Conservation (phyloP, 352 stramenopile genomes). For the Phytophthora hybrid region DNA sequence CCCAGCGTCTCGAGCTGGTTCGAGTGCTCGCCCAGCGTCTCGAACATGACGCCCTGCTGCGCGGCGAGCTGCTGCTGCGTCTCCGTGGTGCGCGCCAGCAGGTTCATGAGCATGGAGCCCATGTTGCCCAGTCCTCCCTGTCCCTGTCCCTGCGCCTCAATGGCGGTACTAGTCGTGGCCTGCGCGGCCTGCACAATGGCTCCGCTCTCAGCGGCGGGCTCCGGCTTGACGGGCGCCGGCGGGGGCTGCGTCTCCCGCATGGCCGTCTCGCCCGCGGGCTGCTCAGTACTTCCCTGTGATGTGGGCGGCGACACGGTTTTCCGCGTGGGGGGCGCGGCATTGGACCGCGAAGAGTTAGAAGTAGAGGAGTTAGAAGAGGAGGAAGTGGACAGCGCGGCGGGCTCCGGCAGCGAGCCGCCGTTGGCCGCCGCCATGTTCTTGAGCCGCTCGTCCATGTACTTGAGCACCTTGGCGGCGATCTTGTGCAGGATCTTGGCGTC, state of each 20-base stretch:
- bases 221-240: conserved; percentile 43
- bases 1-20: conserved; percentile 80
- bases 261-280: conserved; percentile 67
- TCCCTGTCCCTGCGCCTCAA: conserved; percentile 71
- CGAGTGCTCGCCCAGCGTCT: conserved; percentile 87
- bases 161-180: conserved; percentile 60
- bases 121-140: conserved; percentile 82
- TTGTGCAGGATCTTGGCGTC: conserved; percentile 89
- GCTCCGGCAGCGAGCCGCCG: conserved; percentile 20
- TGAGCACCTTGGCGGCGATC: conserved; percentile 88
- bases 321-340: conserved; percentile 18
- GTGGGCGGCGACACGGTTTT: conserved; percentile 39
- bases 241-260: conserved; percentile 56
- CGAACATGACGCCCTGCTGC: conserved; percentile 89
- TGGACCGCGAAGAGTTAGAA: conserved; percentile 25
- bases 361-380: conserved; percentile 15
- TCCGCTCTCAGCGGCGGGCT: conserved; percentile 41
- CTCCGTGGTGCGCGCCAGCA: conserved; percentile 84
- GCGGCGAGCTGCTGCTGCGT: conserved; percentile 88
- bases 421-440: conserved; percentile 52
- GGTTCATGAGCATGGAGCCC: conserved; percentile 90
- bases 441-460: conserved; percentile 90
- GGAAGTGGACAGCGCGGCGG: conserved; percentile 17
- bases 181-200: conserved; percentile 55
- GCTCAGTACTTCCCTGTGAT: conserved; percentile 43